Percentiles rank a stretch among this genome's conserved stretches.
These are phyloP conservation scores for Gillenia trifoliata DNA, from an alignment of 306 rosid species.

Conservation along the genomic window DNA sequence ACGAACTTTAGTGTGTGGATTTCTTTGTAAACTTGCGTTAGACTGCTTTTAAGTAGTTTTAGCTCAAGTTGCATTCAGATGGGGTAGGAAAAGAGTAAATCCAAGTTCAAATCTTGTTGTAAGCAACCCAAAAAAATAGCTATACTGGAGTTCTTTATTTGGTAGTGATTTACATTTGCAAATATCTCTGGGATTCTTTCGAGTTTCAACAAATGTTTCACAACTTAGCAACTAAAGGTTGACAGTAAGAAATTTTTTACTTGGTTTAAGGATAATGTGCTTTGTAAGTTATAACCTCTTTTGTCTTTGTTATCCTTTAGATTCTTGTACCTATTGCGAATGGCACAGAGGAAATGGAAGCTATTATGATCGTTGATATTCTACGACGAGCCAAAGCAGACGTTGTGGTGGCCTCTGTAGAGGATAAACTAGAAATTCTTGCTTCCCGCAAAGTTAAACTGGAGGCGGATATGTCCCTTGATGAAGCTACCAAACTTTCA, in stretches of 20 bases:
- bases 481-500: slow-evolving; percentile 61
- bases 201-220: neutral
- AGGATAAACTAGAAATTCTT: slow-evolving; percentile 52
- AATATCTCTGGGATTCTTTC: neutral
- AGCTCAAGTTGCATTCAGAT: neutral
- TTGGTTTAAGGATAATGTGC: neutral
- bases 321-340: slow-evolving; percentile 86
- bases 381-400: slow-evolving; percentile 78
- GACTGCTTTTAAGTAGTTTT: neutral
- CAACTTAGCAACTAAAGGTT: neutral
- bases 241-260: neutral
- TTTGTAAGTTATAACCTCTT: slow-evolving; percentile 10
- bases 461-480: slow-evolving; percentile 78
- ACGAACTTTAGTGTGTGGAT: neutral
- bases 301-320: slow-evolving; percentile 35
- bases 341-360: slow-evolving; percentile 98
- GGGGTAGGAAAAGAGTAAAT: neutral
- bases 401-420: slow-evolving; percentile 87
- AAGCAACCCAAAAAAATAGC: neutral
- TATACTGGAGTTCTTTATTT: neutral
- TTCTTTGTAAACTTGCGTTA: neutral
- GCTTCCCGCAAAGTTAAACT: slow-evolving; percentile 82
- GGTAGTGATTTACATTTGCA: neutral
- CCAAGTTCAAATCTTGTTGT: neutral
- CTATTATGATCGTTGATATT: slow-evolving; percentile 65